A percentile compares a stretch with the other conserved stretches of the same genome.
These are phyloP conservation scores for Saturnispora galanensis DNA, from an alignment of 805 yeast genomes.

Conservation along the genomic window DNA sequence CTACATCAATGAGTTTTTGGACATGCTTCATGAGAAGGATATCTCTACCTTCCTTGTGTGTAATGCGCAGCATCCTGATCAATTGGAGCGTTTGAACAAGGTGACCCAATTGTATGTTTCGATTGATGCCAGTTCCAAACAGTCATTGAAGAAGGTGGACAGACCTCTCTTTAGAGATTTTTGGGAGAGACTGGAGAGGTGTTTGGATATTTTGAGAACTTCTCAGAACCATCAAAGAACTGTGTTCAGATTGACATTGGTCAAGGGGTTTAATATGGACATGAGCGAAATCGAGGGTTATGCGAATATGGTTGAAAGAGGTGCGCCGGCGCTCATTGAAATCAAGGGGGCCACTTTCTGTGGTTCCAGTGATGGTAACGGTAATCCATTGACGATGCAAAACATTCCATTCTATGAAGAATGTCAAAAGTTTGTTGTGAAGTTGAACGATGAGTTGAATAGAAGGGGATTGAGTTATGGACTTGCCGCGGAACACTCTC, in stretches of 20 bases:
- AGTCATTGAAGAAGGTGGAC: conserved; percentile 72
- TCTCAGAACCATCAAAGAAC: conserved; percentile 77
- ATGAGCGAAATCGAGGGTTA: conserved; percentile 67
- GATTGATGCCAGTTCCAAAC: conserved; percentile 86
- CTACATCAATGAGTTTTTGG: conserved; percentile 74
- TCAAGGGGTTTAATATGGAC: conserved; percentile 84
- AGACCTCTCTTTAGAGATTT: conserved; percentile 83
- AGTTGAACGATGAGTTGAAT: conserved; percentile 50
- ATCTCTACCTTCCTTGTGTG: conserved; percentile 87
- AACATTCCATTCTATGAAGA: conserved; percentile 92
- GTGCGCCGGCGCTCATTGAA: conserved; percentile 79
- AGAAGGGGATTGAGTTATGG: conserved; percentile 65
- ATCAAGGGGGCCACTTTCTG: conserved; percentile 94
- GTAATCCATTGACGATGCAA: conserved; percentile 89
- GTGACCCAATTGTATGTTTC: conserved; percentile 90
- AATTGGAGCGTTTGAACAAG: conserved; percentile 53
- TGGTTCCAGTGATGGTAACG: conserved; percentile 76
- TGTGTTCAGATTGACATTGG: conserved; percentile 81
- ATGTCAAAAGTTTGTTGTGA: conserved; percentile 64
- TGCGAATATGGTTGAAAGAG: conserved; percentile 78
- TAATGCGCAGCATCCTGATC: conserved; percentile 93
- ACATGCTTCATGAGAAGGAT: conserved; percentile 66
- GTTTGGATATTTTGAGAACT: conserved; percentile 70
- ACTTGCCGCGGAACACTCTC: conserved; percentile 92
- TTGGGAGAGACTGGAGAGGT: conserved; percentile 79